Evolutionary conservation across 164 flowering plant genomes (phyloP).

Genomic region (Tinospora cordifolia): DNA sequence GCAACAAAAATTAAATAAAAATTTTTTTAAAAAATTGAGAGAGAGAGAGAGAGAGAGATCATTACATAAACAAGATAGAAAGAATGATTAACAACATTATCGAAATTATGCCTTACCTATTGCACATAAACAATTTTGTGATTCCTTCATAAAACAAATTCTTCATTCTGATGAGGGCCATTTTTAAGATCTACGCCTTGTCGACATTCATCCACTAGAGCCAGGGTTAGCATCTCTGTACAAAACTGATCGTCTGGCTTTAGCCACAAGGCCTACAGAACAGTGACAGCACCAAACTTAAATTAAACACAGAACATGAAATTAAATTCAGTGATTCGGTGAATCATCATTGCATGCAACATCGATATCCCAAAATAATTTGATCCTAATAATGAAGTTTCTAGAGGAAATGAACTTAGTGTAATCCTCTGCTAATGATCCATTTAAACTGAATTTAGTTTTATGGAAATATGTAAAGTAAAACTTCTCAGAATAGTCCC

Average conservation of each 20-base stretch:
- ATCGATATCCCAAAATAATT: not conserved
- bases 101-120: not conserved
- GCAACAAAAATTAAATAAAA: too few relatives aligned
- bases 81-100: not conserved
- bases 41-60: too few relatives aligned
- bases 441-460: too few relatives aligned
- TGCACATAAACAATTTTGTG: not conserved
- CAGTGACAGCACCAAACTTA: not conserved
- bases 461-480: not conserved
- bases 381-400: not conserved
- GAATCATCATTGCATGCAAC: not conserved
- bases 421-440: not conserved
- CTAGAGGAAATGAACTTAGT: not conserved
- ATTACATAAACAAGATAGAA: not conserved
- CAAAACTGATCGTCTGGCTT: conserved; percentile 86
- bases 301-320: not conserved
- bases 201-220: conserved; percentile 65
- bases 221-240: conserved; percentile 88
- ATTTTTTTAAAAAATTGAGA: too few relatives aligned
- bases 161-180: conserved; percentile 17
- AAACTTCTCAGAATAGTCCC: too few relatives aligned
- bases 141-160: conserved; percentile 3
- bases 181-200: conserved; percentile 24
- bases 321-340: too few relatives aligned
- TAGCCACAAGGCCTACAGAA: conserved; percentile 72